Conservation (phyloP, 441 rosid genomes). For the Melastoma candidum region DNA sequence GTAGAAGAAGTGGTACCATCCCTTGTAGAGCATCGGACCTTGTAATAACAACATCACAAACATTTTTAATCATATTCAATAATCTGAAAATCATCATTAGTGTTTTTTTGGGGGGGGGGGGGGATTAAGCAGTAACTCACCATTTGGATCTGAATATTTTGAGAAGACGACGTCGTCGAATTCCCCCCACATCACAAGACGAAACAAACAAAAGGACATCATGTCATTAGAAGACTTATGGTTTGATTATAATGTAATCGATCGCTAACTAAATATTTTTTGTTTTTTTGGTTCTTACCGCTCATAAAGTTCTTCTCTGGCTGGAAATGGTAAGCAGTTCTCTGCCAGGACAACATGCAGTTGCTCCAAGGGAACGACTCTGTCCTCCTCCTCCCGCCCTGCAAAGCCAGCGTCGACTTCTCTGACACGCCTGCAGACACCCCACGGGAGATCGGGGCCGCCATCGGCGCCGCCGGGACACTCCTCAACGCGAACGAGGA, state of each 20-base stretch:
- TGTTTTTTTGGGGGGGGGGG: too few species aligned
- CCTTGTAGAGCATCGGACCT: slow-evolving; percentile 87
- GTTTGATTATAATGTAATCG: too few species aligned
- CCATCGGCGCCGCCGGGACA: not conserved
- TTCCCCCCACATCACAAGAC: slow-evolving; percentile 1
- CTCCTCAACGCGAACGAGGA: slow-evolving; percentile 9
- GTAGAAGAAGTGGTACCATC: slow-evolving; percentile 92
- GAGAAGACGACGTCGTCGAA: not conserved
- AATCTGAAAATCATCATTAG: too few species aligned
- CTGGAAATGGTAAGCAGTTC: slow-evolving; percentile 84
- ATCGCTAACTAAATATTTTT: too few species aligned
- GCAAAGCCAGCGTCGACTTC: slow-evolving; percentile 34
- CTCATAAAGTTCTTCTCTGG: slow-evolving; percentile 93
- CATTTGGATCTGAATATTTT: slow-evolving; percentile 11
- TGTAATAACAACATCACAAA: too few species aligned
- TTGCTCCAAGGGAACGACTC: slow-evolving; percentile 58
- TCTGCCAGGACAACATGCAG: slow-evolving; percentile 84
- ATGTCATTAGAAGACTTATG: too few species aligned
- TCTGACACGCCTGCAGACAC: slow-evolving; percentile 66
- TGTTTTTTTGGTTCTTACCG: slow-evolving; percentile 55
- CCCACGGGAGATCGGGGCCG: slow-evolving; percentile 33
- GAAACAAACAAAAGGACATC: too few species aligned
- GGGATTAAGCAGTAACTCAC: not conserved
- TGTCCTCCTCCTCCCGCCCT: slow-evolving; percentile 2
- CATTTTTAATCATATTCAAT: not conserved